Conservation (phyloP, 495 filamentous ascomycete species). For the Lentithecium fluviatile region DNA sequence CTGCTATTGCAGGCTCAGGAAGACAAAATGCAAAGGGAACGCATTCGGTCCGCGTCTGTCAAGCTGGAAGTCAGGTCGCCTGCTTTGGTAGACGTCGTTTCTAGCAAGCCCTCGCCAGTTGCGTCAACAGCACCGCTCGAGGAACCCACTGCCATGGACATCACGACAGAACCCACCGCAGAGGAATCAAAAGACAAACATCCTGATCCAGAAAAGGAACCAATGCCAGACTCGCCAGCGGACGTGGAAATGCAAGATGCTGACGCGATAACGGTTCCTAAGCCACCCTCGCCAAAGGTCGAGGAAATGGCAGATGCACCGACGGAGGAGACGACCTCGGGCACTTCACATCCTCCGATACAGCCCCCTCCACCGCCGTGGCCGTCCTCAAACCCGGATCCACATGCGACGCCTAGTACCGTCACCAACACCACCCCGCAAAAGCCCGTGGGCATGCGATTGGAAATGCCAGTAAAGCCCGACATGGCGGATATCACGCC, state of each 20-base stretch:
- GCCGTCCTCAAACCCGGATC: constrained; percentile 13
- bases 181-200: background rate
- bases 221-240: background rate
- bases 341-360: constrained; percentile 30
- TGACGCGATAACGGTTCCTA: constrained; percentile 7
- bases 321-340: background rate
- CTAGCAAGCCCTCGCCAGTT: constrained; percentile 18
- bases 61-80: constrained; percentile 30
- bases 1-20: constrained; percentile 24
- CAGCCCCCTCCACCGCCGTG: constrained; percentile 37
- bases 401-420: background rate
- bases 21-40: constrained; percentile 27
- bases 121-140: background rate
- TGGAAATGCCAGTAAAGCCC: constrained; percentile 24
- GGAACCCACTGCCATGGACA: constrained; percentile 10
- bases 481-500: constrained; percentile 42
- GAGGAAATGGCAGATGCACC: constrained; percentile 25
- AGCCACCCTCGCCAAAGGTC: constrained; percentile 3
- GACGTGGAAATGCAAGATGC: constrained; percentile 42
- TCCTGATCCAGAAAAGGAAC: background rate
- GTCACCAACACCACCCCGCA: background rate
- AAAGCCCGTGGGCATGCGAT: constrained; percentile 26
- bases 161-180: constrained; percentile 2
- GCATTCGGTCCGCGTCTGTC: constrained; percentile 28
- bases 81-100: constrained; percentile 23